Evolutionary conservation across 2,329 filamentous ascomycete genomes (phyloP).

Genomic region (Cordyceps cateniannulata): DNA sequence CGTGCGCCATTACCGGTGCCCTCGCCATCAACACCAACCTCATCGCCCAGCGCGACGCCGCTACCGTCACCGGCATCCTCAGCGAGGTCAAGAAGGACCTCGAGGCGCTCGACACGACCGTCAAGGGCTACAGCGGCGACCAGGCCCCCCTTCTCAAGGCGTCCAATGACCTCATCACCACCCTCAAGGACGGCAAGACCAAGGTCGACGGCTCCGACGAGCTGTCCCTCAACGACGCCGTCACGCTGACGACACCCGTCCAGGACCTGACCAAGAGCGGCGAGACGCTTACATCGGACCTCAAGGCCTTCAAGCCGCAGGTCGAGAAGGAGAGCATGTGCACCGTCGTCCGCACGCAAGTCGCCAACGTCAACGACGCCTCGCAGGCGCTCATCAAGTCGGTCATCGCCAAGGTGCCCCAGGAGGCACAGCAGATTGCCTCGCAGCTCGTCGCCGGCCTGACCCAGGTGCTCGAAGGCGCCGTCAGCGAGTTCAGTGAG

Average conservation of each 20-base stretch:
- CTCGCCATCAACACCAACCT: constrained; percentile 1
- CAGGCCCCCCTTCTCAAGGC: constrained; percentile 4
- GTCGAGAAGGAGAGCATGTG: constrained; percentile 8
- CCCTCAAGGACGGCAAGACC: constrained; percentile 7
- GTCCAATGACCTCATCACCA: constrained; percentile 3
- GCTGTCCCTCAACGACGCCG: constrained; percentile 5
- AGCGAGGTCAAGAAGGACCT: constrained; percentile 3
- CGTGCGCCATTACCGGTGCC: constrained; percentile 1
- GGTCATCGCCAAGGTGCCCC: constrained; percentile 21
- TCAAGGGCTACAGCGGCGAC: constrained; percentile 7
- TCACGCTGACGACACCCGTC: constrained; percentile 4
- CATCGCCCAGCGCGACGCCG: not conserved
- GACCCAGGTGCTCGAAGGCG: constrained; percentile 15
- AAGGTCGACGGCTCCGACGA: constrained; percentile 3
- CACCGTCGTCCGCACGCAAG: constrained; percentile 14
- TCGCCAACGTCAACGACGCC: constrained; percentile 17
- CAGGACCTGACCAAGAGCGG: constrained; percentile 6
- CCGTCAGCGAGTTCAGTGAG: constrained; percentile 17
- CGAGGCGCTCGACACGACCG: not conserved
- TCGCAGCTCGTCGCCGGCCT: constrained; percentile 18
- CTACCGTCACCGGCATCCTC: not conserved
- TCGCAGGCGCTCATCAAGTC: constrained; percentile 21
- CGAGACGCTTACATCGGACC: not conserved
- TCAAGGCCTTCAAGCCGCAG: not conserved
- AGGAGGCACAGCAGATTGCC: constrained; percentile 20